phyloP scores from a whole-genome alignment of 371 early-diverging fungal species.

The Actinomucor elegans region DNA sequence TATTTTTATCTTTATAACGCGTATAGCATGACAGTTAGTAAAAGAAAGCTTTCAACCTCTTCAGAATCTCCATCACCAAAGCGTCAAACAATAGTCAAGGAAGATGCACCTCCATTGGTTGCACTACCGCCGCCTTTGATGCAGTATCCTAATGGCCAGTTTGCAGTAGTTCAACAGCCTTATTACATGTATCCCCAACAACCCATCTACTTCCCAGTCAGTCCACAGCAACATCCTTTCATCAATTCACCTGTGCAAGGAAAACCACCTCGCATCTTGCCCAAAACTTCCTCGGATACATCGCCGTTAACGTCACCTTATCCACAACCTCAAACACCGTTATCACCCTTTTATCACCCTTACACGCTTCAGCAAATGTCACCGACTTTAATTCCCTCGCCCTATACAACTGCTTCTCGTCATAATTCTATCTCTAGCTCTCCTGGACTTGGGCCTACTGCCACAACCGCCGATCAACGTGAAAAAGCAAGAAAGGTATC shows the following conservation, averaged over 20 bases:
- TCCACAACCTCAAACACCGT: constrained; percentile 21
- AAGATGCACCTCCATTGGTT: not conserved
- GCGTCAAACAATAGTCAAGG: not conserved
- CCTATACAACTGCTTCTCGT: constrained; percentile 2
- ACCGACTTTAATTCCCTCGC: constrained; percentile 9
- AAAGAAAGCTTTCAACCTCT: constrained; percentile 11
- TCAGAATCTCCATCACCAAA: not conserved
- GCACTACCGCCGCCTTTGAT: constrained; percentile 20
- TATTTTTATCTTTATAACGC: not conserved
- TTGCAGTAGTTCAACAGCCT: constrained; percentile 5
- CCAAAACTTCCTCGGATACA: constrained; percentile 9
- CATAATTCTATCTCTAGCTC: constrained; percentile 13
- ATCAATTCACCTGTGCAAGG: constrained; percentile 38
- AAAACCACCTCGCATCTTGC: constrained; percentile 20
- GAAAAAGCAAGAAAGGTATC: constrained; percentile 69
- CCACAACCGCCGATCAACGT: constrained; percentile 42
- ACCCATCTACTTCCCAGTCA: constrained; percentile 18
- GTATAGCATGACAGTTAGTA: too few species aligned
- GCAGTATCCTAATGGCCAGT: constrained; percentile 20
- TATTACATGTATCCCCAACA: constrained; percentile 14
- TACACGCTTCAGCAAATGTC: constrained; percentile 21
- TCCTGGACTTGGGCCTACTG: constrained; percentile 12
- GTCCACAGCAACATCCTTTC: constrained; percentile 17
- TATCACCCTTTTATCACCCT: constrained; percentile 21
- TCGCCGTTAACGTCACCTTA: not conserved